phyloP scores from a whole-genome alignment of 1,284 basidiomycete species.

The Trichosporon faecale region DNA sequence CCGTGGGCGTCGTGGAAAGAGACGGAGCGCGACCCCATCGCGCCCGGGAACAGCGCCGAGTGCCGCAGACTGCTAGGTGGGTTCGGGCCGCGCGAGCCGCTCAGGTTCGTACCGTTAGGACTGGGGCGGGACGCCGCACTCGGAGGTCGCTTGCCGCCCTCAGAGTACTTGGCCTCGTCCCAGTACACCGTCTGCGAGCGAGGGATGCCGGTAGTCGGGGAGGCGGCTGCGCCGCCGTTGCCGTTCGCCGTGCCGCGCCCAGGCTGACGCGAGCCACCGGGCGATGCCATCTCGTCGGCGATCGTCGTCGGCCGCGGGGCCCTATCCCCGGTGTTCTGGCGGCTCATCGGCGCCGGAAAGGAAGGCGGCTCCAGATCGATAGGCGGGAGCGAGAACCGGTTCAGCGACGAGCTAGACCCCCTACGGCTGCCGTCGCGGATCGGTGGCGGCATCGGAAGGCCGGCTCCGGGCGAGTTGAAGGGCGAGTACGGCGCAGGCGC shows the following conservation, averaged over 20 bases:
- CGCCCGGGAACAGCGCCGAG: slow-evolving; percentile 21
- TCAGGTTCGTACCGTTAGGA: background rate
- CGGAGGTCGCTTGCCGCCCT: slow-evolving; percentile 1
- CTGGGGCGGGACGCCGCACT: background rate
- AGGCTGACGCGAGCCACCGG: slow-evolving; percentile 1
- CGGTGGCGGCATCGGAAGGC: slow-evolving; percentile 26
- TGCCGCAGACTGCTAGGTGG: slow-evolving; percentile 26
- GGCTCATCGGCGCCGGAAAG: slow-evolving; percentile 22
- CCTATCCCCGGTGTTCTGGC: slow-evolving; percentile 20
- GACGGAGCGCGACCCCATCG: slow-evolving; percentile 21
- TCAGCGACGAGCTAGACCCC: slow-evolving; percentile 20
- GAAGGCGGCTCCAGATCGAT: slow-evolving; percentile 25
- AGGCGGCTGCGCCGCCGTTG: background rate
- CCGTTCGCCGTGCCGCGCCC: slow-evolving; percentile 4
- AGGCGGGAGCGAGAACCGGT: slow-evolving; percentile 19
- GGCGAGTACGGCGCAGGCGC: slow-evolving; percentile 6
- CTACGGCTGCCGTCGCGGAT: slow-evolving; percentile 20
- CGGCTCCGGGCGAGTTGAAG: slow-evolving; percentile 16
- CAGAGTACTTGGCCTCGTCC: slow-evolving; percentile 44
- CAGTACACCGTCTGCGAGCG: slow-evolving; percentile 48
- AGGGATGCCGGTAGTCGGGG: slow-evolving; percentile 14
- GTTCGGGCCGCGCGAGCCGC: slow-evolving; percentile 2
- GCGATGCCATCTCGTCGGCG: slow-evolving; percentile 4
- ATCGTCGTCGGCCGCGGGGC: slow-evolving; percentile 16
- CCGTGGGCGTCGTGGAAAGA: slow-evolving; percentile 23